Base-by-base conservation (phyloP, 306 rosid genomes). In the Glycyrrhiza uralensis region DNA sequence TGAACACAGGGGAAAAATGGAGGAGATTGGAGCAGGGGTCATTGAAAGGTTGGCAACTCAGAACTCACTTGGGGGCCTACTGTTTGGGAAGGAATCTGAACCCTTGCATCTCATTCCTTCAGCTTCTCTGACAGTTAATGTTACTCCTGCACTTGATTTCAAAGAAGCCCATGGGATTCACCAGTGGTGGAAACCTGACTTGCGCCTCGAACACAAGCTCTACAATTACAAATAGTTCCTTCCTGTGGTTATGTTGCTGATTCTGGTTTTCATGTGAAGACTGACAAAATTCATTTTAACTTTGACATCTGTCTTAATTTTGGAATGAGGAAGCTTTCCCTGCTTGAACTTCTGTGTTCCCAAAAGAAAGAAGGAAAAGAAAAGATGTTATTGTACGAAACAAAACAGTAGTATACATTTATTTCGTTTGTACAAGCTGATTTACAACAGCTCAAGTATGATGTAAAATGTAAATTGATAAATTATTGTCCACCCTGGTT, bases 141-240 rank as follows among this genome's bases (percentile, higher is more conserved):
- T 69, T 52, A 52, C 82, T 18, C 91, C 88, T 45, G 51, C 85
- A 3, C 71, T 28, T 76, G 90, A 86, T 75, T 83, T 91, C 33
- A 91, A 85, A 81, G 88, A 91, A 77, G 96, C 99, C 5, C 99
- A 94, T 84, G 99, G 99, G 61, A 94, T 94, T 86, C 96, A 89
- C 24, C 97, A 94, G 58, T 94, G 99, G 99, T 89, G 97, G 99
- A 73, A 74, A 81, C 87, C 92, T 9, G 84, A 84, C 76, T 49
- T 91, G 65, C 74, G 19, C 2, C 61, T 86, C 28, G 69, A 78
- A 14, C 45, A 75, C 71, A 82, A 86, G 79, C 60, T 85, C 62
- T 79, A 87, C 78, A 76, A 63, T 28, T 91, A 91, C 82, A 78
- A 74, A 14, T 89, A 84, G 84, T 46, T 62, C 14, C 14, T 46